Conservation (phyloP, 2,329 filamentous ascomycete species). For the Epichloe festucae region DNA sequence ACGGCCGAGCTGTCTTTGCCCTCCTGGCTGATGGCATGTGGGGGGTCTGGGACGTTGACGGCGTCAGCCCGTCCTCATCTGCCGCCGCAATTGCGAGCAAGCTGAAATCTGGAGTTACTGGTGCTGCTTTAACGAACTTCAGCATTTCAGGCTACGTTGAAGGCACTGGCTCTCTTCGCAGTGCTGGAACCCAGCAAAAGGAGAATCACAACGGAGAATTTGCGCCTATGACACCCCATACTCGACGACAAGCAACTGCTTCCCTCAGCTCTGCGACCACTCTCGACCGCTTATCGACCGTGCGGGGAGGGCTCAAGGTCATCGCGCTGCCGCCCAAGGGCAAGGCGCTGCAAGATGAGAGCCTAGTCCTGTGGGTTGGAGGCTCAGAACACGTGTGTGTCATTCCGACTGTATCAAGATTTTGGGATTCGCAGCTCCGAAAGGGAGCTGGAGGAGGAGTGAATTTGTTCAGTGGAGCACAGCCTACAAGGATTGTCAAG, state of each 20-base stretch:
- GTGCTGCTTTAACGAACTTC: conserved; percentile 46
- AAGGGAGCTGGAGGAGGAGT: conserved; percentile 36
- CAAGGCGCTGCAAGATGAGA: conserved; percentile 37
- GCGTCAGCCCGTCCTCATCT: conserved; percentile 32
- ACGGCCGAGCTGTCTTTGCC: conserved; percentile 44
- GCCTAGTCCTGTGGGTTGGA: conserved; percentile 43
- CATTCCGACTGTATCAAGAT: conserved; percentile 40
- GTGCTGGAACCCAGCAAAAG: conserved; percentile 21
- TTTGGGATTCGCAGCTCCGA: conserved; percentile 47
- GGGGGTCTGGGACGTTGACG: conserved; percentile 56
- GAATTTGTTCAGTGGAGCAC: conserved; percentile 42
- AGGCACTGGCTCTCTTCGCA: conserved; percentile 42
- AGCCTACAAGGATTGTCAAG: conserved; percentile 42
- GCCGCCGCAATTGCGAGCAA: conserved; percentile 34
- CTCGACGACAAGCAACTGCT: conserved; percentile 38
- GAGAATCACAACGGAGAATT: conserved; percentile 35
- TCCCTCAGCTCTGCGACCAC: conserved; percentile 29
- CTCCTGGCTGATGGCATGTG: conserved; percentile 52
- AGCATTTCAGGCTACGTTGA: conserved; percentile 47
- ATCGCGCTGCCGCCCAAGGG: conserved; percentile 30
- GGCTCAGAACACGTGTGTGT: conserved; percentile 43
- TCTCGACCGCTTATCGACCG: conserved; percentile 36
- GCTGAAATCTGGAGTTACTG: conserved; percentile 38
- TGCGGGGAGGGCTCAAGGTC: conserved; percentile 40
- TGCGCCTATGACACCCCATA: conserved; percentile 52